phyloP scores from a whole-genome alignment of 2,329 filamentous ascomycete species.

The Tothia fuscella region DNA sequence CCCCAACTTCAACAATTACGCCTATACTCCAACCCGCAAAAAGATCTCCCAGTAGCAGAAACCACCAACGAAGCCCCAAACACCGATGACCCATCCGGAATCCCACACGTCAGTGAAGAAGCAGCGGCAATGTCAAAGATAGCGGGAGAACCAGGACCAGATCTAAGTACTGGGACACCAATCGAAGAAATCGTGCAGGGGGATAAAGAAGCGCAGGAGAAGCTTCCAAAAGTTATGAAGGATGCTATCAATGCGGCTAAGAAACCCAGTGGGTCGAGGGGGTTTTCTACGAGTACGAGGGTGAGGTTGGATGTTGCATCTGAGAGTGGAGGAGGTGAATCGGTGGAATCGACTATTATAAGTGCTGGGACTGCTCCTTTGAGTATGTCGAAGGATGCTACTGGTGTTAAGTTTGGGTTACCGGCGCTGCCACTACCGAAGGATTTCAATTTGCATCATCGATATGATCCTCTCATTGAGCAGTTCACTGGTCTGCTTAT shows the following conservation, averaged over 20 bases:
- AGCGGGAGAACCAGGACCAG: slow-evolving; percentile 45
- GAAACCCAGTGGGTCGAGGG: slow-evolving; percentile 34
- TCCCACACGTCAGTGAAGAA: slow-evolving; percentile 54
- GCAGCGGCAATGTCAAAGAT: slow-evolving; percentile 48
- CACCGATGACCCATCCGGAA: slow-evolving; percentile 33
- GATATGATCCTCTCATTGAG: slow-evolving; percentile 74
- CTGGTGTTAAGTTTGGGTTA: slow-evolving; percentile 71
- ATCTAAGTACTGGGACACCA: slow-evolving; percentile 53
- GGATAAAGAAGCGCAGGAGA: slow-evolving; percentile 48
- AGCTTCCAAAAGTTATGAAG: slow-evolving; percentile 55
- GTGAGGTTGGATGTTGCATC: slow-evolving; percentile 23
- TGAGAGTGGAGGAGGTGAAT: slow-evolving; percentile 13
- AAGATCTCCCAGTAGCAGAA: slow-evolving; percentile 6
- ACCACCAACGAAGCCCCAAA: slow-evolving; percentile 32
- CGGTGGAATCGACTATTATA: neutral
- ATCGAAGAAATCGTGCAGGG: slow-evolving; percentile 44
- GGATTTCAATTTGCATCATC: slow-evolving; percentile 55
- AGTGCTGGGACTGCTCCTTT: neutral
- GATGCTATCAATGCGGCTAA: slow-evolving; percentile 38
- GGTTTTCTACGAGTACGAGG: slow-evolving; percentile 45
- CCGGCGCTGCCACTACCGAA: slow-evolving; percentile 55
- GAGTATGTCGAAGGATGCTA: neutral
- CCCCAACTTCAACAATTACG: slow-evolving; percentile 8
- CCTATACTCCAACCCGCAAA: slow-evolving; percentile 1
- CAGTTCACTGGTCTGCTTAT: slow-evolving; percentile 89